phyloP scores from a whole-genome alignment of 345 rosid genomes.

The Populus tremula region DNA sequence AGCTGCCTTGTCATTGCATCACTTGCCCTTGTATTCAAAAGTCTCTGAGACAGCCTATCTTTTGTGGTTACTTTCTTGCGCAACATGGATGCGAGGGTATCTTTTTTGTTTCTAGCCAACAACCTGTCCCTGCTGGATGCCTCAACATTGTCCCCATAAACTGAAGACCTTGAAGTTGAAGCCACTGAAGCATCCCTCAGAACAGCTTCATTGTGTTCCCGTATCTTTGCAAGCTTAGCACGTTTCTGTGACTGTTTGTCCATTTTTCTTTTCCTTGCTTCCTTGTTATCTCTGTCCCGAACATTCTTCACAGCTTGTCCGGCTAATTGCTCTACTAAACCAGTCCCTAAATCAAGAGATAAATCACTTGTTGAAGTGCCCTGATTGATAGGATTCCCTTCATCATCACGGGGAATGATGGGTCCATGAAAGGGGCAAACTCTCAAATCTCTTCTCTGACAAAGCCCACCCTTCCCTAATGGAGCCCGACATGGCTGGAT shows the following conservation, averaged over 20 bases:
- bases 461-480: conserved; percentile 68
- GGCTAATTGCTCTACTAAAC: conserved; percentile 54
- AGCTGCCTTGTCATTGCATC: conserved; percentile 51
- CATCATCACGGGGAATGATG: conserved; percentile 55
- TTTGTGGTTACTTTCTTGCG: conserved; percentile 60
- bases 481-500: conserved; percentile 75
- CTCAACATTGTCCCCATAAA: conserved; percentile 41
- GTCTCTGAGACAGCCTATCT: conserved; percentile 58
- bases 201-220: conserved; percentile 73
- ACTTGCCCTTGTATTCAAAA: conserved; percentile 45
- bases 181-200: conserved; percentile 74
- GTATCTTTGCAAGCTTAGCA: conserved; percentile 69
- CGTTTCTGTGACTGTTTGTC: conserved; percentile 48
- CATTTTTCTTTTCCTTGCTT: conserved; percentile 48
- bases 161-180: conserved; percentile 66
- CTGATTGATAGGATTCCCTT: conserved; percentile 49
- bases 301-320: conserved; percentile 77
- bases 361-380: conserved; percentile 27
- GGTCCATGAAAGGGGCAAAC: conserved; percentile 73
- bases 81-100: conserved; percentile 58
- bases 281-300: conserved; percentile 52
- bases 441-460: conserved; percentile 78
- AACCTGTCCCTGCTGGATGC: conserved; percentile 26
- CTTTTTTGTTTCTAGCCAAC: conserved; percentile 48
- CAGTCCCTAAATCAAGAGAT: conserved; percentile 35